These are phyloP conservation scores for Dalbergia cochinchinensis DNA, from an alignment of 306 rosid species.

Conservation along the genomic window DNA sequence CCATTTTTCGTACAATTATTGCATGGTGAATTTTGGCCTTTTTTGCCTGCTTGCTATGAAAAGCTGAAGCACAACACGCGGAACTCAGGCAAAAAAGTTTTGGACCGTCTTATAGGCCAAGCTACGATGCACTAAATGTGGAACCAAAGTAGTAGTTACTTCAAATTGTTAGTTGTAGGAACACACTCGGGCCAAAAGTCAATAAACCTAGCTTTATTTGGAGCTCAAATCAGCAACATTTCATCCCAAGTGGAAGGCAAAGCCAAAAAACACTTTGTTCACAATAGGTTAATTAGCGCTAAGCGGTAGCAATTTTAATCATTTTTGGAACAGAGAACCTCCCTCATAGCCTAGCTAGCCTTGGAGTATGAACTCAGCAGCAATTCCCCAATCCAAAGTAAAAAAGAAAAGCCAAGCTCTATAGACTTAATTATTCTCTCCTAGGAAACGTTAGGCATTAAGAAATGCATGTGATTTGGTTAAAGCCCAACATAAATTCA, in stretches of 20 bases:
- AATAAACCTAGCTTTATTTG: not conserved
- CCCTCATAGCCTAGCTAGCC: constrained; percentile 28
- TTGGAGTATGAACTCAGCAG: constrained; percentile 14
- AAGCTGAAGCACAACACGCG: not conserved
- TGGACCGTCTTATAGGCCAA: not conserved
- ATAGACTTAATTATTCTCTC: not conserved
- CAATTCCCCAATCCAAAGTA: not conserved
- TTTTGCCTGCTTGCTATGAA: not conserved
- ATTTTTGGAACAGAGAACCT: constrained; percentile 16
- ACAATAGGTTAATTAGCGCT: not conserved
- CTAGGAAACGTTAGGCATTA: constrained; percentile 2
- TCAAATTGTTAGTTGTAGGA: not conserved
- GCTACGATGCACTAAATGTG: not conserved
- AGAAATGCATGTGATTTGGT: constrained; percentile 55
- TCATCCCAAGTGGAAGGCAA: constrained; percentile 12
- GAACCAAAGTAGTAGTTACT: not conserved
- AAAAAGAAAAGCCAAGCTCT: constrained; percentile 33
- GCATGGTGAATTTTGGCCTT: not conserved
- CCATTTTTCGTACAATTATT: not conserved
- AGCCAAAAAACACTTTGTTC: not conserved
- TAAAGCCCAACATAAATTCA: constrained; percentile 59
- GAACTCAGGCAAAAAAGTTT: not conserved
- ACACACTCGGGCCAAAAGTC: not conserved
- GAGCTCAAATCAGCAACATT: not conserved
- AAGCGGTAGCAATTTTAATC: not conserved